Base-by-base conservation (phyloP, 2,329 filamentous ascomycete genomes). In the Emericellopsis atlantica region DNA sequence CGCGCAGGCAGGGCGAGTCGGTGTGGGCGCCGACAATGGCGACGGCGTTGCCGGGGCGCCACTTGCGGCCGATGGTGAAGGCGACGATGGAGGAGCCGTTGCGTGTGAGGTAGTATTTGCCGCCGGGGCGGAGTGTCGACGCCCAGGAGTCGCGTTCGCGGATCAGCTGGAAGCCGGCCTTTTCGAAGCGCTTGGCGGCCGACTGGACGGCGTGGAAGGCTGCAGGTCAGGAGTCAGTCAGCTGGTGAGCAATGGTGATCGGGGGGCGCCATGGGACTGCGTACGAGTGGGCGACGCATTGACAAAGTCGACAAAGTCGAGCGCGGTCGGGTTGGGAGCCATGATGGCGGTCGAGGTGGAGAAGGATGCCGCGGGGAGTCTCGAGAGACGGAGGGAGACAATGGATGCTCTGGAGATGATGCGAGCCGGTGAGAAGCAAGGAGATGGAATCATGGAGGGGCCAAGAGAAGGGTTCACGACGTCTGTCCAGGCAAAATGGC, bases 1-100 rank as follows among this genome's bases (percentile, higher is more conserved):
- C 70, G 44, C 90, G 81, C 39, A 98, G 74, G 51, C 84, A 89
- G 6, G 87, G 88, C 10, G 89, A 95, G 64, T 98, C 92, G 44
- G 92, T 96, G 64, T 98, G 90, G 32, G 92, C 89, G 51, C 90
- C 92, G 46, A 98, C 79, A 76, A 96, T 95, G 58, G 85, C 74
- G 48, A 95, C 81, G 8, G 89, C 81, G 60, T 94, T 94, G 36
- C 90, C 90, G 2, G 90, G 79, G 57, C 81, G 82, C 90, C 90
- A 98, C 67, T 84, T 81, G 54, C 79, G 76, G 54, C 90, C 90
- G 54, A 96, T 82, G 46, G 86, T 84, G 62, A 96, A 96, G 47
- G 89, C 89, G 44, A 95, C 78, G 48, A 96, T 84, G 38, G 90
- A 93, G 22, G 88, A 94, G 44, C 77, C 81, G 65, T 96, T 96